These are phyloP conservation scores for Hura crepitans DNA, from an alignment of 441 rosid species.

Conservation along the genomic window DNA sequence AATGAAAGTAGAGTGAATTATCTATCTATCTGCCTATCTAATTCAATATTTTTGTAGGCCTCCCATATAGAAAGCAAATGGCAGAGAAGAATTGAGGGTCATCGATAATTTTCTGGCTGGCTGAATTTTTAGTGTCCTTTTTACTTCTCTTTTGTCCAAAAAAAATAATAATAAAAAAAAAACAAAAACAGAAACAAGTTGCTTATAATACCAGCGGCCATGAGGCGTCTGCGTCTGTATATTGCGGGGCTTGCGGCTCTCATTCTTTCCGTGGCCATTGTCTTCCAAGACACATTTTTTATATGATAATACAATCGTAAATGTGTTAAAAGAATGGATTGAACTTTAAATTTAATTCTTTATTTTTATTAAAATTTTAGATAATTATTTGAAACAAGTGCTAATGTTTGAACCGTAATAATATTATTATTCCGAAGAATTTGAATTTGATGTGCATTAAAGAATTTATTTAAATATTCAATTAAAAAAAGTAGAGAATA, in stretches of 20 bases:
- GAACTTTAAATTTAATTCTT: too few species aligned
- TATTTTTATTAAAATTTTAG: too few species aligned
- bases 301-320: too few species aligned
- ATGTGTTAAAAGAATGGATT: too few species aligned
- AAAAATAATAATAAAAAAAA: not conserved
- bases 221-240: not conserved
- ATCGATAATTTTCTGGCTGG: constrained; percentile 1
- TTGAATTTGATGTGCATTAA: too few species aligned
- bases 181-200: not conserved
- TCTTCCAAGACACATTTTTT: too few species aligned
- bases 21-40: not conserved
- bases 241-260: not conserved
- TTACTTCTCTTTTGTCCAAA: not conserved
- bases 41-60: not conserved
- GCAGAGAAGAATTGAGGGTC: not conserved
- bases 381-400: too few species aligned
- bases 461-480: too few species aligned
- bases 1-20: not conserved
- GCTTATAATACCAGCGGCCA: constrained; percentile 1
- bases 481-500: too few species aligned
- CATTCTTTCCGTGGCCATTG: not conserved
- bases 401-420: too few species aligned
- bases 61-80: not conserved
- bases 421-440: too few species aligned
- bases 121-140: not conserved